These are phyloP conservation scores for Aeminium ludgeri DNA, from an alignment of 495 filamentous ascomycete genomes.

Conservation along the genomic window DNA sequence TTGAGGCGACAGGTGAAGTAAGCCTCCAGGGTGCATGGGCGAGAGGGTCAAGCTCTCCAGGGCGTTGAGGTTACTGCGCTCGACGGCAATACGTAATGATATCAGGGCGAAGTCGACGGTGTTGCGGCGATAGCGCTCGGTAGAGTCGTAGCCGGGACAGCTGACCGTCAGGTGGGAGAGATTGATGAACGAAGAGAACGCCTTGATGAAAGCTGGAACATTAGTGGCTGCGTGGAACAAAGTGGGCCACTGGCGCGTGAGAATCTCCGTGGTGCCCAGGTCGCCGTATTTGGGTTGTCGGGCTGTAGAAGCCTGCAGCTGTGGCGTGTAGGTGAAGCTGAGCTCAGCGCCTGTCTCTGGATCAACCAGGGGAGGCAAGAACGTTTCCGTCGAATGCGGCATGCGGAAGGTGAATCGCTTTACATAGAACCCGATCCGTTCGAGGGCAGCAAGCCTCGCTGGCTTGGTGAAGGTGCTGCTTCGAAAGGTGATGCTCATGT, in stretches of 20 bases:
- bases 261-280: conserved; percentile 46
- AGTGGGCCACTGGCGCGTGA: conserved; percentile 64
- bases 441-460: conserved; percentile 47
- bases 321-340: conserved; percentile 57
- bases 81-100: conserved; percentile 57
- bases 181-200: conserved; percentile 43
- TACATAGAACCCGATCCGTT: conserved; percentile 55
- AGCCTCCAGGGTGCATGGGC: conserved; percentile 48
- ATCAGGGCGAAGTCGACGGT: conserved; percentile 71
- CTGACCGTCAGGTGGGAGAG: conserved; percentile 52
- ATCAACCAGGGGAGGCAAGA: conserved; percentile 59
- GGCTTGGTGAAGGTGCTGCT: conserved; percentile 53
- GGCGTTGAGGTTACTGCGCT: conserved; percentile 41
- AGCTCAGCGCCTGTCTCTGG: conserved; percentile 52
- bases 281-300: conserved; percentile 41
- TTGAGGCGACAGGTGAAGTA: conserved; percentile 50
- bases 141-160: conserved; percentile 50
- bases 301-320: conserved; percentile 27
- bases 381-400: conserved; percentile 51
- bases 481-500: conserved; percentile 46
- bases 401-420: conserved; percentile 52
- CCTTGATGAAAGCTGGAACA: conserved; percentile 56
- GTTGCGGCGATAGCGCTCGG: conserved; percentile 51
- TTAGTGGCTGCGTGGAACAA: conserved; percentile 77
- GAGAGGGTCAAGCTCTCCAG: conserved; percentile 48